phyloP scores from a whole-genome alignment of 495 filamentous ascomycete species.

The Parathielavia hyrcaniae region DNA sequence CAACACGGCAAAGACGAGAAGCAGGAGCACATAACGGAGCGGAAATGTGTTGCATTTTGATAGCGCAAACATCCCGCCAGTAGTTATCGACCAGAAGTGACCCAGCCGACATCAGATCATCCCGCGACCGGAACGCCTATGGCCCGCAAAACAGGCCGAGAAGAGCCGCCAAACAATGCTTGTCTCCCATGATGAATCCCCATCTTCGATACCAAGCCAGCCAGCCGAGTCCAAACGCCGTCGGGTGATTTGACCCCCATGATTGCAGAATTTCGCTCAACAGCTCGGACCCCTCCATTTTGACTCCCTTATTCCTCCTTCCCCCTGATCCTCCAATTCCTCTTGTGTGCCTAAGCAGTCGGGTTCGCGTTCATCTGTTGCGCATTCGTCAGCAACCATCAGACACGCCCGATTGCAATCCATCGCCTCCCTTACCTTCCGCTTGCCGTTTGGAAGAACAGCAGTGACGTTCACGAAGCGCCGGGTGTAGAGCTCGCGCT shows the following conservation, averaged over 20 bases:
- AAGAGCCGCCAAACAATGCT: slow-evolving; percentile 5
- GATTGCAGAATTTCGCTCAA: not conserved
- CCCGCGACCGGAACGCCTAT: slow-evolving; percentile 22
- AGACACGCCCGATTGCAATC: slow-evolving; percentile 28
- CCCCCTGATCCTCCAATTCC: not conserved
- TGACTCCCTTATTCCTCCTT: not conserved
- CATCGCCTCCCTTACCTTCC: slow-evolving; percentile 63
- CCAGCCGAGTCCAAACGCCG: slow-evolving; percentile 15
- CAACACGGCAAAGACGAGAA: too few relatives aligned
- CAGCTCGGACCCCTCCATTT: not conserved
- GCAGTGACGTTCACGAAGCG: slow-evolving; percentile 98
- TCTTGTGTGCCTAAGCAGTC: slow-evolving; percentile 34
- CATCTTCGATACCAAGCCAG: slow-evolving; percentile 1
- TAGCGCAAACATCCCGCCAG: not conserved
- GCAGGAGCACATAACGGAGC: not conserved
- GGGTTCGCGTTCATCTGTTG: slow-evolving; percentile 48
- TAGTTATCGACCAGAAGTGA: not conserved
- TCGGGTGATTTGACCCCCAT: not conserved
- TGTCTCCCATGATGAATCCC: not conserved
- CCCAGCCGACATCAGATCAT: slow-evolving; percentile 21
- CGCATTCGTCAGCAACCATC: not conserved
- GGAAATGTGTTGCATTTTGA: not conserved
- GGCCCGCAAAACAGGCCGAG: slow-evolving; percentile 14
- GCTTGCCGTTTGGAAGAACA: slow-evolving; percentile 89
- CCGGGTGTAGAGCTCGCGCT: slow-evolving; percentile 91